These are phyloP conservation scores for Phytophthora nicotianae DNA, from an alignment of 352 stramenopile species.

Conservation along the genomic window DNA sequence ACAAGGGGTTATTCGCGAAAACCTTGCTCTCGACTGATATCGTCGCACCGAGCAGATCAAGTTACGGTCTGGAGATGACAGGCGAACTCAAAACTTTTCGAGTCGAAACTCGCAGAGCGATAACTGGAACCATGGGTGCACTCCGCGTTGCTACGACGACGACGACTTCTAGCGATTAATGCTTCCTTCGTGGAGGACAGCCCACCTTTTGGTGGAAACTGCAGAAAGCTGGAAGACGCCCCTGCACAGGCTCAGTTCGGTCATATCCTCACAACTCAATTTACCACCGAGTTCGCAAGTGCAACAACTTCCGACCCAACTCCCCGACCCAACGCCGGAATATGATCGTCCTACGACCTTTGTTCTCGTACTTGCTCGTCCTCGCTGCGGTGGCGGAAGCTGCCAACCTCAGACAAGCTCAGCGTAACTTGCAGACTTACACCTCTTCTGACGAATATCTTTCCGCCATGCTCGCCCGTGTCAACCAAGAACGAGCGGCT, in stretches of 20 bases:
- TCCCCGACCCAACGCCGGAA: conserved; percentile 9
- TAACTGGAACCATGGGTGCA: conserved; percentile 29
- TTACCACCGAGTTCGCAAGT: conserved; percentile 16
- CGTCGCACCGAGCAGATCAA: conserved; percentile 24
- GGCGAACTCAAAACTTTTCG: too few species aligned
- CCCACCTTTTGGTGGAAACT: conserved; percentile 2
- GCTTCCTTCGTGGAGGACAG: conserved; percentile 7
- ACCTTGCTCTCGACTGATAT: conserved; percentile 21
- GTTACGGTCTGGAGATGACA: conserved; percentile 15
- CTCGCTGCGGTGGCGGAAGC: conserved; percentile 14
- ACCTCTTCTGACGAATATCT: conserved; percentile 24
- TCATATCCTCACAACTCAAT: conserved; percentile 24
- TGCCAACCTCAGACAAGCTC: conserved; percentile 17
- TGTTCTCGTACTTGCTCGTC: conserved; percentile 15
- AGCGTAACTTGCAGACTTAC: conserved; percentile 33
- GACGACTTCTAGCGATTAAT: background rate
- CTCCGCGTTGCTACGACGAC: conserved; percentile 4
- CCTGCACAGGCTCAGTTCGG: background rate
- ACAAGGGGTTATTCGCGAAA: conserved; percentile 12
- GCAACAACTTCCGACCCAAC: conserved; percentile 14
- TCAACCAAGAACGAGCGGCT: conserved; percentile 48
- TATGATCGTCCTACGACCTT: conserved; percentile 19
- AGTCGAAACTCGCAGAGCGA: conserved; percentile 6
- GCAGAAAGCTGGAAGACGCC: background rate
- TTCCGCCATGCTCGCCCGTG: conserved; percentile 40